Evolutionary conservation across 208 protist species (phyloP).

Genomic region (Phytomonas francai): DNA sequence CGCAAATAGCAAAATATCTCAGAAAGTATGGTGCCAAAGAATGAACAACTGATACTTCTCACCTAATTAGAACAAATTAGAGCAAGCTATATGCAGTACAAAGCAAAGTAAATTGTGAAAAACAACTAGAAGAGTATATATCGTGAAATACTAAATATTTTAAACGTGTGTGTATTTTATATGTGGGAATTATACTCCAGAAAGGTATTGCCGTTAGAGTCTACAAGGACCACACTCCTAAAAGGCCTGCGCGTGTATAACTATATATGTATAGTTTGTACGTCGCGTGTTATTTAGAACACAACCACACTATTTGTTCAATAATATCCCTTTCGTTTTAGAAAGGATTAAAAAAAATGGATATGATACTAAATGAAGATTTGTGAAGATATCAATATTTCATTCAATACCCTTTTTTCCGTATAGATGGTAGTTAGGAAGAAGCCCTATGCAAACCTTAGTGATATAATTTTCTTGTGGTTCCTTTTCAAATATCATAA

Average conservation of each 20-base stretch:
- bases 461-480: not conserved
- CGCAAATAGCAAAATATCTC: not conserved
- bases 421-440: not conserved
- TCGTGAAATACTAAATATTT: not conserved
- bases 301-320: not conserved
- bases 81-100: not conserved
- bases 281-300: not conserved
- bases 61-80: not conserved
- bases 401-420: not conserved
- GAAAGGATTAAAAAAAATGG: not conserved
- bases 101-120: not conserved
- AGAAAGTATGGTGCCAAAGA: not conserved
- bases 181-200: not conserved
- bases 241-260: not conserved
- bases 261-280: not conserved
- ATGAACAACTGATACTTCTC: not conserved
- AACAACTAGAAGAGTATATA: not conserved
- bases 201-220: not conserved
- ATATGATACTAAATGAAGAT: not conserved
- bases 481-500: not conserved
- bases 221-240: not conserved
- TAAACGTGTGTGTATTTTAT: not conserved
- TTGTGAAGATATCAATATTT: not conserved
- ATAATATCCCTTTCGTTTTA: not conserved
- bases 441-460: not conserved